phyloP scores from a whole-genome alignment of 73 alveolate genomes.

The Tetrahymena thermophila region DNA sequence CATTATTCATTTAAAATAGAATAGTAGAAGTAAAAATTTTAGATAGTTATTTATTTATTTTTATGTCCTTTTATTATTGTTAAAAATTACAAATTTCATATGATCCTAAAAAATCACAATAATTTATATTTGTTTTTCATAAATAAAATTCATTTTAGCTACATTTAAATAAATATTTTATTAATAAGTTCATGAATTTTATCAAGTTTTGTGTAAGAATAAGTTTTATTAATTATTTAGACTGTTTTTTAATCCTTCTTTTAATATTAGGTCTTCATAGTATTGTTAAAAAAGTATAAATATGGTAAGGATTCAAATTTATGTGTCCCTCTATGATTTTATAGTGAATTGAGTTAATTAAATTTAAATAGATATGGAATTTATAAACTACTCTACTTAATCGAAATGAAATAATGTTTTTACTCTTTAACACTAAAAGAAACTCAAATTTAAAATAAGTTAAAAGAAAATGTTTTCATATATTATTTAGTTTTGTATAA shows the following conservation, averaged over 20 bases:
- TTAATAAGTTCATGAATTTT: too few species aligned
- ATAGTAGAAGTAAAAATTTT: too few species aligned
- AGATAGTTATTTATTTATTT: too few species aligned
- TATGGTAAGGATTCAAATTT: background rate
- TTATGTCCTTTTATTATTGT: too few species aligned
- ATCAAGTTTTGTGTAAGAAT: background rate
- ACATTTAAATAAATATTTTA: too few species aligned
- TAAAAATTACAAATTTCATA: too few species aligned
- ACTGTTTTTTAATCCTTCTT: background rate
- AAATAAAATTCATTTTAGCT: too few species aligned
- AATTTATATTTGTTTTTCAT: too few species aligned
- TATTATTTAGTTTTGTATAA: background rate
- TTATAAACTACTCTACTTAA: background rate
- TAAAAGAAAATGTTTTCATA: background rate
- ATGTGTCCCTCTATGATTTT: background rate
- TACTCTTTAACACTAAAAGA: background rate
- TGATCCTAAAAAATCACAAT: too few species aligned
- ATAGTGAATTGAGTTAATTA: background rate
- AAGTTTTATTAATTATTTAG: background rate
- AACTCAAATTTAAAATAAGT: background rate
- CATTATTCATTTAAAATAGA: too few species aligned
- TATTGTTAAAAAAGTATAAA: background rate
- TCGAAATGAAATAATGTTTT: background rate
- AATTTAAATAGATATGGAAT: background rate
- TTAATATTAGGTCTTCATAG: background rate